Conservation (phyloP, 345 rosid species). For the Eucalyptus lansdowneana region DNA sequence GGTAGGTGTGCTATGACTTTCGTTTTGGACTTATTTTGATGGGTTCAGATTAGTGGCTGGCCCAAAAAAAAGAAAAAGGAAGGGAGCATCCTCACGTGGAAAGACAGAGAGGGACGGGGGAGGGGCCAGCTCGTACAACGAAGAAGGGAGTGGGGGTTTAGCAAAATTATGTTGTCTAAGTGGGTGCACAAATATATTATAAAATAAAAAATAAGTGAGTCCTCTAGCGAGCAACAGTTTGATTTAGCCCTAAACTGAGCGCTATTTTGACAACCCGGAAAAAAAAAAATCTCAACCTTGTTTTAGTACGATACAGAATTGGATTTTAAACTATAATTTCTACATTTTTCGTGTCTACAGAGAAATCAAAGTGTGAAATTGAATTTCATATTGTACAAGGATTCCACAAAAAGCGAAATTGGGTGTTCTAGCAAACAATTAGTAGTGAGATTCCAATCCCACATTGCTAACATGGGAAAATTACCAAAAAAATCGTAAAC, state of each 20-base stretch:
- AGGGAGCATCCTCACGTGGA: background rate
- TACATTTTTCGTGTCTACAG: background rate
- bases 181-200: background rate
- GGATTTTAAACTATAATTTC: background rate
- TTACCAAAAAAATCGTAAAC: too few relatives aligned
- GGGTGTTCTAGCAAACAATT: background rate
- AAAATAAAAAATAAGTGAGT: background rate
- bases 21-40: background rate
- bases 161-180: background rate
- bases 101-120: too few relatives aligned
- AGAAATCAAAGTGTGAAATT: background rate
- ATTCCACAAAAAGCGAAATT: background rate
- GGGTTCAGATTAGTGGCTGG: background rate
- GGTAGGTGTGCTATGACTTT: background rate
- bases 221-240: background rate
- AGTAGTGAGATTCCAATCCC: background rate
- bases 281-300: background rate
- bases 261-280: background rate
- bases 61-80: rapidly evolving
- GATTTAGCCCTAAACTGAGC: background rate
- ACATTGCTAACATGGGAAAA: background rate
- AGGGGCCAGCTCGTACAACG: too few relatives aligned
- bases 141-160: too few relatives aligned
- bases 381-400: background rate
- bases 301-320: background rate